Base-by-base conservation (phyloP, 805 yeast species). In the Hanseniaspora guilliermondii region DNA sequence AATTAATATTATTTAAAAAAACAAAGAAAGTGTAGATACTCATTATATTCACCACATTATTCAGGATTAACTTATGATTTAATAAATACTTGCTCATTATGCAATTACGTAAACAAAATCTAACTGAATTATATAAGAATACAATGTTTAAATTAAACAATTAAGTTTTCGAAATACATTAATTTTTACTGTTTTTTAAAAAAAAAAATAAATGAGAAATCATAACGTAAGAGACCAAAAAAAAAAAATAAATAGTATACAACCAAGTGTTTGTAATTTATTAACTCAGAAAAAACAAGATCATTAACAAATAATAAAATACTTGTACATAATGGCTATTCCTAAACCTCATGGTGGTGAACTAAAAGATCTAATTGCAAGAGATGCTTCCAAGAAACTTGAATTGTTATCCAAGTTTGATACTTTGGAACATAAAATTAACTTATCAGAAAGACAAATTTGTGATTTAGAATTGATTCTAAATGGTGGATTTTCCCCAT, bases 401-500 rank as follows among this genome's bases (percentile, higher is more conserved):
- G 72, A 75, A 52, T 74, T 89, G 42, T 63, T 83, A 44, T 64
- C 71, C 27, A 93, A 87, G 70, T 76, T 83, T 19, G 70, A 73
- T 33, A 62, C 69, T 38, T 61, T 73, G 19, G 68, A 73, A 21
- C 65, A 70, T 47, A 60, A 72, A 30, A 62, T 65, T 64, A 58
- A 57, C 19, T 74, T 89, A 60, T 82, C 94, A 35, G 91, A 80
- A 58, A 83, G 97, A 67, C 97, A 89, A 68, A 74, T 89, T 55
- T 89, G 97, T 70, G 97, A 89, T 69, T 72, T 91, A 64, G 97
- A 89, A 72, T 75, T 91, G 68, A 86, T 89, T 65, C 72, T 91
- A 58, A 85, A 85, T 63, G 97, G 97, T 68, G 97, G 97, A 5
- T 89, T 89, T 68, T 87, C 96, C 39, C 97, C 87, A 53, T 71